These are phyloP conservation scores for Pisolithus tinctorius DNA, from an alignment of 768 basidiomycete species.

Conservation along the genomic window DNA sequence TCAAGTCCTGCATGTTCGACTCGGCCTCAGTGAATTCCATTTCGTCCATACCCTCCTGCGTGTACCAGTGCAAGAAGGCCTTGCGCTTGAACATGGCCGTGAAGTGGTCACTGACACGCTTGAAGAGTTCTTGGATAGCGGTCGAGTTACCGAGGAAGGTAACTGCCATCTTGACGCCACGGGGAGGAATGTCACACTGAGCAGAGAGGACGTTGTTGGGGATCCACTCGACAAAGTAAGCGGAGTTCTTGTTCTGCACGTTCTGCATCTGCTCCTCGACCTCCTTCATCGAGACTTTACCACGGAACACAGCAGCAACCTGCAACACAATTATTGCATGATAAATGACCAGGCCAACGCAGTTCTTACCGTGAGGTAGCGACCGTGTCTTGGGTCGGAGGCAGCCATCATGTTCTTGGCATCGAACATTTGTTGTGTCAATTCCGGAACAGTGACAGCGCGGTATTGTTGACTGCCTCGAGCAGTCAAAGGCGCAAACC, in stretches of 20 bases:
- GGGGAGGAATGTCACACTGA: slow-evolving; percentile 96
- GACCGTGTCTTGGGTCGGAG: slow-evolving; percentile 92
- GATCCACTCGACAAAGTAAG: slow-evolving; percentile 99
- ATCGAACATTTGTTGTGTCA: slow-evolving; percentile 99
- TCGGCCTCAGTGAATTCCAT: slow-evolving; percentile 99
- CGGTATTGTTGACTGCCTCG: slow-evolving; percentile 94
- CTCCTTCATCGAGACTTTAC: slow-evolving; percentile 99
- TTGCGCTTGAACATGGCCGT: slow-evolving; percentile 99
- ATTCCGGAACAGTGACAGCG: slow-evolving; percentile 93
- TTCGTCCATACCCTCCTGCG: slow-evolving; percentile 99
- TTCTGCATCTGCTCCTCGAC: slow-evolving; percentile 99
- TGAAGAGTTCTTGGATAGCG: slow-evolving; percentile 96
- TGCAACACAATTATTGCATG: slow-evolving; percentile 15
- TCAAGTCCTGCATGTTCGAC: slow-evolving; percentile 98
- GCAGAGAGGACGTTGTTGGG: slow-evolving; percentile 98
- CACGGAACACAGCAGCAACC: slow-evolving; percentile 97
- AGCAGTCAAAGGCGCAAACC: slow-evolving; percentile 90
- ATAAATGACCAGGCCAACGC: not conserved
- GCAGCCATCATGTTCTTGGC: slow-evolving; percentile 99
- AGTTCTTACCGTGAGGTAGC: slow-evolving; percentile 82
- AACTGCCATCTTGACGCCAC: slow-evolving; percentile 93
- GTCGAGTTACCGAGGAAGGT: slow-evolving; percentile 98
- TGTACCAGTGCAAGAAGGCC: slow-evolving; percentile 99
- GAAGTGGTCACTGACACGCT: slow-evolving; percentile 98
- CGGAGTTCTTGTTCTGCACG: slow-evolving; percentile 95